Conservation (phyloP, 805 yeast species). For the Danielia reshetovae region DNA sequence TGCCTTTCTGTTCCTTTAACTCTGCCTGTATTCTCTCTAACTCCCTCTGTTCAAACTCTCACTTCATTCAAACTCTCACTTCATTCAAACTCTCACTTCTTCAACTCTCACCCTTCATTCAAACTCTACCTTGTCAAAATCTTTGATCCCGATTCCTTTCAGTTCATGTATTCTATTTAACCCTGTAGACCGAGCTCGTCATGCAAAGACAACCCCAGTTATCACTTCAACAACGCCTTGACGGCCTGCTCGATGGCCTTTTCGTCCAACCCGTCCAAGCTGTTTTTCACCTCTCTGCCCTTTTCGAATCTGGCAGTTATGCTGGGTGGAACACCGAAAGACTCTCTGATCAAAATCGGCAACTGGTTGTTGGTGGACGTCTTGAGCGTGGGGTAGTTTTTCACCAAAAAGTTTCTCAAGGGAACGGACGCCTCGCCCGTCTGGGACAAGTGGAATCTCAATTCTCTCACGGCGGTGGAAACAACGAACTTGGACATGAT, state of each 20-base stretch:
- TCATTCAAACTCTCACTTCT: too few species aligned
- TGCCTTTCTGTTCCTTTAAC: too few species aligned
- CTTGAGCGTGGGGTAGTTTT: slow-evolving; percentile 62
- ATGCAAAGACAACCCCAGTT: too few species aligned
- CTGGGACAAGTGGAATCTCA: slow-evolving; percentile 79
- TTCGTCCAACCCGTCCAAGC: slow-evolving; percentile 46
- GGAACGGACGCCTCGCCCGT: slow-evolving; percentile 69
- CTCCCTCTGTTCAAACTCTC: too few species aligned
- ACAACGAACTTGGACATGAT: slow-evolving; percentile 40
- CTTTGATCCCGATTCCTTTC: background rate
- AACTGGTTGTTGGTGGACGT: slow-evolving; percentile 53
- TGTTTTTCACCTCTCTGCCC: slow-evolving; percentile 27
- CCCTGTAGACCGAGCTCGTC: too few species aligned
- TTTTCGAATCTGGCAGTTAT: slow-evolving; percentile 56
- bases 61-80: too few species aligned
- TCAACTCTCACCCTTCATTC: background rate
- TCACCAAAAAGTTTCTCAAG: slow-evolving; percentile 59
- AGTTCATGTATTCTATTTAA: too few species aligned
- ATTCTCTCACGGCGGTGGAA: slow-evolving; percentile 65
- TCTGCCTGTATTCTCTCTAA: too few species aligned
- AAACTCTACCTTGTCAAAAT: background rate
- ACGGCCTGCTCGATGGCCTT: slow-evolving; percentile 41
- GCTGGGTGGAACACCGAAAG: slow-evolving; percentile 67
- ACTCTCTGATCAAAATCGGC: slow-evolving; percentile 78
- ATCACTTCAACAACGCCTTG: slow-evolving; percentile 34